These are phyloP conservation scores for Nepenthes mirabilis DNA, from an alignment of 148 eudicot species.

Conservation along the genomic window DNA sequence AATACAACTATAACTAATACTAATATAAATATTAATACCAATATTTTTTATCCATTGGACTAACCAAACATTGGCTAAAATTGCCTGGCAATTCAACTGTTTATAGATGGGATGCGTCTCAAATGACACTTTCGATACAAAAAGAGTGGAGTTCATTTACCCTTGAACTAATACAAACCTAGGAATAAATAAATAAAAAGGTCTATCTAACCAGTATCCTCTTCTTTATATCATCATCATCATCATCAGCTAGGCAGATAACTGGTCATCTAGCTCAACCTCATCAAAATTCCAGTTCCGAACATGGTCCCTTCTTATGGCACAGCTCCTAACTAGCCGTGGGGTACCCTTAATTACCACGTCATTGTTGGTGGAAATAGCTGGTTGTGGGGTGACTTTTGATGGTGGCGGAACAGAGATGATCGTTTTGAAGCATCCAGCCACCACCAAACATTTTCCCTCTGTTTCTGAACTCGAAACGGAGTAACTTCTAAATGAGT, in stretches of 20 bases:
- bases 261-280: slow-evolving; percentile 20
- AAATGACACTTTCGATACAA: too few species aligned
- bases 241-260: neutral
- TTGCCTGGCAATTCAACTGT: too few species aligned
- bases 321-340: slow-evolving; percentile 63
- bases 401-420: slow-evolving; percentile 38
- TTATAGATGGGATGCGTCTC: too few species aligned
- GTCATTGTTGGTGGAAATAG: slow-evolving; percentile 16
- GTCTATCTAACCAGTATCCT: neutral
- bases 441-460: slow-evolving; percentile 65
- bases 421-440: slow-evolving; percentile 47
- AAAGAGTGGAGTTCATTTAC: too few species aligned
- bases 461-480: slow-evolving; percentile 79
- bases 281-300: slow-evolving; percentile 80
- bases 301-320: slow-evolving; percentile 72
- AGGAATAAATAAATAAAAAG: too few species aligned
- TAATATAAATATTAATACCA: too few species aligned
- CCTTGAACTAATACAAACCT: too few species aligned
- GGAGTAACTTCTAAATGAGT: slow-evolving; percentile 81
- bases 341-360: slow-evolving; percentile 38
- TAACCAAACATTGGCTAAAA: too few species aligned
- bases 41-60: too few species aligned
- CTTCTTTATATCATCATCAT: neutral
- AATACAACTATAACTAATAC: too few species aligned
- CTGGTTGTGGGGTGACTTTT: slow-evolving; percentile 79